phyloP scores from a whole-genome alignment of 257 asterid genomes.

The Dorcoceras hygrometricum region DNA sequence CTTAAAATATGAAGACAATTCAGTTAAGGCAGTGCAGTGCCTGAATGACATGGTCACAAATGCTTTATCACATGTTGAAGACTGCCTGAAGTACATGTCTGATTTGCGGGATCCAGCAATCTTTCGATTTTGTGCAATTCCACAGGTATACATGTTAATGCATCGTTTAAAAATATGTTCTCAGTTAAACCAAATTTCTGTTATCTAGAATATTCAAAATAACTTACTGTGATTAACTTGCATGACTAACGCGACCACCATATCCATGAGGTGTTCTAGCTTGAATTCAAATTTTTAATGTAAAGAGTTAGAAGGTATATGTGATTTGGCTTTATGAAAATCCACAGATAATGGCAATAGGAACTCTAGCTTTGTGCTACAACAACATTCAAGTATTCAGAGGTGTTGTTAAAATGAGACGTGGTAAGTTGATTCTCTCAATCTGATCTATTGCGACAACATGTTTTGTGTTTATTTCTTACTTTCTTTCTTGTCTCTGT shows the following conservation, averaged over 20 bases:
- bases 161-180: slow-evolving; percentile 10
- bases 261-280: slow-evolving; percentile 13
- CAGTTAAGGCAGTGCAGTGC: slow-evolving; percentile 91
- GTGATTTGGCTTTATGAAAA: slow-evolving; percentile 25
- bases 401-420: slow-evolving; percentile 97
- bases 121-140: slow-evolving; percentile 94
- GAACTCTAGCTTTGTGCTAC: slow-evolving; percentile 91
- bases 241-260: neutral
- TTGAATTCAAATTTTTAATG: slow-evolving; percentile 1
- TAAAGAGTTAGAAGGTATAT: slow-evolving; percentile 14
- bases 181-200: neutral
- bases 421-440: slow-evolving; percentile 57
- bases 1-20: slow-evolving; percentile 74
- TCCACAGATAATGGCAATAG: slow-evolving; percentile 91
- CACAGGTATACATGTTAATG: slow-evolving; percentile 58
- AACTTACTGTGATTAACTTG: slow-evolving; percentile 9
- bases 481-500: neutral
- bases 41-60: slow-evolving; percentile 95
- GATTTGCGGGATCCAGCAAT: slow-evolving; percentile 74
- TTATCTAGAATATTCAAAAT: neutral
- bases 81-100: slow-evolving; percentile 70
- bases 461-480: slow-evolving; percentile 7
- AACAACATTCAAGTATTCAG: slow-evolving; percentile 86
- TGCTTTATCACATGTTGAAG: slow-evolving; percentile 78
- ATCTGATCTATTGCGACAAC: slow-evolving; percentile 17